Evolutionary conservation across 2,329 filamentous ascomycete species (phyloP).

Genomic region (Akanthomyces lecanii): DNA sequence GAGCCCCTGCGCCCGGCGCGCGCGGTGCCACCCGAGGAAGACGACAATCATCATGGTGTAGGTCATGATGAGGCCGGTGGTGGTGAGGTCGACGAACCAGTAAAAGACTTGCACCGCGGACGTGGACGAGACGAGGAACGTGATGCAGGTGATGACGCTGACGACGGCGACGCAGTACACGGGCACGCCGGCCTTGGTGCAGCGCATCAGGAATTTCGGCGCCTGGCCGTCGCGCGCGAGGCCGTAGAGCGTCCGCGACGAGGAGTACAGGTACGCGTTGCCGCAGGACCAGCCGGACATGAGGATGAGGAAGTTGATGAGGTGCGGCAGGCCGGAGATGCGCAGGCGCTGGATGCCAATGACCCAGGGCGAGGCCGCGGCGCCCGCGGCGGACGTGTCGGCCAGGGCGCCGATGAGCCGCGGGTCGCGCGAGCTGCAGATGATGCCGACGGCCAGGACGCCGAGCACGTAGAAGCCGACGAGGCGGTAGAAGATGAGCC

Average conservation of each 20-base stretch:
- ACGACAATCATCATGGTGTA: slow-evolving; percentile 42
- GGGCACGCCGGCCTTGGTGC: slow-evolving; percentile 55
- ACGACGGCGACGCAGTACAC: slow-evolving; percentile 49
- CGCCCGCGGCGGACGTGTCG: slow-evolving; percentile 42
- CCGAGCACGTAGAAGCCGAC: slow-evolving; percentile 67
- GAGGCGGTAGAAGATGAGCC: slow-evolving; percentile 69
- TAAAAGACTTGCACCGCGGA: slow-evolving; percentile 45
- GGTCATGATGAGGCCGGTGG: slow-evolving; percentile 53
- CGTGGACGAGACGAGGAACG: slow-evolving; percentile 46
- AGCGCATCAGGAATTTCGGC: slow-evolving; percentile 46
- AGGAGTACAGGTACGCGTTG: slow-evolving; percentile 46
- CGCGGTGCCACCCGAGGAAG: slow-evolving; percentile 44
- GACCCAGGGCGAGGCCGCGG: slow-evolving; percentile 56
- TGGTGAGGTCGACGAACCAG: slow-evolving; percentile 53
- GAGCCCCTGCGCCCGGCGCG: slow-evolving; percentile 45
- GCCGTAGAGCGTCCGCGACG: slow-evolving; percentile 43
- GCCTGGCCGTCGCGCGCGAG: slow-evolving; percentile 45
- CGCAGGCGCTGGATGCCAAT: slow-evolving; percentile 54
- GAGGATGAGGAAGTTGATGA: slow-evolving; percentile 60
- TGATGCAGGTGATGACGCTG: slow-evolving; percentile 44
- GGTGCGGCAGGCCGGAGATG: slow-evolving; percentile 47
- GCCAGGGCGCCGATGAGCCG: slow-evolving; percentile 40
- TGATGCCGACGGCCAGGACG: slow-evolving; percentile 53
- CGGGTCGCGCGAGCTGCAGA: slow-evolving; percentile 47
- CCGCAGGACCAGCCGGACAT: slow-evolving; percentile 43